Evolutionary conservation across 2,329 filamentous ascomycete species (phyloP).

Genomic region (Allantophomopsis lycopodina): DNA sequence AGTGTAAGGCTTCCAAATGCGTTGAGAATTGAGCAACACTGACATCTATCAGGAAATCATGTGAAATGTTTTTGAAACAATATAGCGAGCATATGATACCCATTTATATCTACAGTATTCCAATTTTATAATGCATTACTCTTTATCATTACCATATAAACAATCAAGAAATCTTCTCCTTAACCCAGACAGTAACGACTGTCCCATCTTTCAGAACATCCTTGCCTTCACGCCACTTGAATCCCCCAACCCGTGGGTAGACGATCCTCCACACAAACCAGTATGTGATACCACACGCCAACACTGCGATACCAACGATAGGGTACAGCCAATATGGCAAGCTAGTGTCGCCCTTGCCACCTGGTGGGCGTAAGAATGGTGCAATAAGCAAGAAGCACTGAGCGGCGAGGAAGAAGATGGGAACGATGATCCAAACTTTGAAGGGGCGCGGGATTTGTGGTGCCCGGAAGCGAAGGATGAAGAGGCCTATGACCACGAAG

Average conservation of each 20-base stretch:
- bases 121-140: too few species aligned
- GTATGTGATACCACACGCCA: too few species aligned
- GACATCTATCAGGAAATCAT: background rate
- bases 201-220: too few species aligned
- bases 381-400: constrained; percentile 17
- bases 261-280: too few species aligned
- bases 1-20: background rate
- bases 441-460: constrained; percentile 24
- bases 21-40: background rate
- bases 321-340: constrained; percentile 41
- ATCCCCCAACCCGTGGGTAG: too few species aligned
- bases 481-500: constrained; percentile 15
- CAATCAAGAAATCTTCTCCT: too few species aligned
- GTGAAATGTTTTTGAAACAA: background rate
- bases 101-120: too few species aligned
- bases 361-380: constrained; percentile 20
- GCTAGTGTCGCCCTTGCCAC: constrained; percentile 27
- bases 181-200: too few species aligned
- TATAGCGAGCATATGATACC: too few species aligned
- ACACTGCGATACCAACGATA: constrained; percentile 36
- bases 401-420: constrained; percentile 15
- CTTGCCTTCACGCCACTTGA: too few species aligned
- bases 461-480: constrained; percentile 39
- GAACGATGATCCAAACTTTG: constrained; percentile 15
- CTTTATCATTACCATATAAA: too few species aligned